Conservation (phyloP, 2,329 filamentous ascomycete species). For the Colletotrichum sp. region DNA sequence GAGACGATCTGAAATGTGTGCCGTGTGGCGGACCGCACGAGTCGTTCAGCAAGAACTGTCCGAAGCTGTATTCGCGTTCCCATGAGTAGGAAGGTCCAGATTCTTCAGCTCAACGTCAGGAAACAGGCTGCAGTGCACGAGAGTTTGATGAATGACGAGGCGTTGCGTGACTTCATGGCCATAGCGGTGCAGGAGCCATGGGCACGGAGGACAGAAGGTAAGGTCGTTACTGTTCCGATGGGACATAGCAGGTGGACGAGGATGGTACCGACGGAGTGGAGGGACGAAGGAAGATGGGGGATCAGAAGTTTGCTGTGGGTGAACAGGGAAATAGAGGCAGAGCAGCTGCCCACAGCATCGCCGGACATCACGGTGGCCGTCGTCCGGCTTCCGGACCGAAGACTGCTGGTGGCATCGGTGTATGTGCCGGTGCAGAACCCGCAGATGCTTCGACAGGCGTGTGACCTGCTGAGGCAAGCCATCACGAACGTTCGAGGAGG, state of each 20-base stretch:
- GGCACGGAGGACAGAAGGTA: conserved; percentile 13
- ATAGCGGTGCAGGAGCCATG: conserved; percentile 21
- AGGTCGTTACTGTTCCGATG: conserved; percentile 21
- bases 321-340: not conserved
- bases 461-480: not conserved
- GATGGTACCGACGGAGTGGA: not conserved
- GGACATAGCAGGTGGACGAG: conserved; percentile 18
- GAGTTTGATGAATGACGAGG: conserved; percentile 24
- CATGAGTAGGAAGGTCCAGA: conserved; percentile 22
- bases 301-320: not conserved
- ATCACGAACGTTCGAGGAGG: not conserved
- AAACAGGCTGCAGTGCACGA: conserved; percentile 20
- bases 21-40: conserved; percentile 24
- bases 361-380: not conserved
- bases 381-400: not conserved
- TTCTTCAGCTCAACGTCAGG: conserved; percentile 22
- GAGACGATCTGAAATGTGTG: conserved; percentile 13
- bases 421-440: not conserved
- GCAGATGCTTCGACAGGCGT: not conserved
- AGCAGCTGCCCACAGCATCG: not conserved
- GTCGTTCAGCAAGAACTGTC: conserved; percentile 26
- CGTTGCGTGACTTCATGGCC: conserved; percentile 12
- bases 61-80: conserved; percentile 20
- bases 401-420: not conserved
- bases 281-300: conserved; percentile 2